Percentiles rank a stretch among this genome's conserved stretches.
Conservation (phyloP, 2,329 filamentous ascomycete genomes). For the Furcasterigmium sp. region DNA sequence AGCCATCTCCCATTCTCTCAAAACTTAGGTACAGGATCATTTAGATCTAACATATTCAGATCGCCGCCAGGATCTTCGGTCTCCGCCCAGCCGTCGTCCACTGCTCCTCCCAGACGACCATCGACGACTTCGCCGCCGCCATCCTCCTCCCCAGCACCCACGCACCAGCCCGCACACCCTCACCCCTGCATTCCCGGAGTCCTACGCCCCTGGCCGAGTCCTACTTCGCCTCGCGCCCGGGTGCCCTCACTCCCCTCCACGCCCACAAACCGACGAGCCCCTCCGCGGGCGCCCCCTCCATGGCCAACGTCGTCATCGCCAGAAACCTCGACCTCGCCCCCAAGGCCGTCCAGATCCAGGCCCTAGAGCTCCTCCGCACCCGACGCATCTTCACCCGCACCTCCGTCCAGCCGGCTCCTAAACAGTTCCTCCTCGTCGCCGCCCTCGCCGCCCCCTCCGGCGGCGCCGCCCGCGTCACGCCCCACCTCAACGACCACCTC, state of each 20-base stretch:
- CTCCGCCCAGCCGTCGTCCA: conserved; percentile 65
- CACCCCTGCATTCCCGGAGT: conserved; percentile 15
- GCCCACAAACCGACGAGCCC: conserved; percentile 18
- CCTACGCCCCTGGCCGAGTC: conserved; percentile 1
- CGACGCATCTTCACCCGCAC: conserved; percentile 72
- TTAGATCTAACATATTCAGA: conserved; percentile 32
- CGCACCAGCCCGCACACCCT: conserved; percentile 18
- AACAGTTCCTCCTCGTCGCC: conserved; percentile 74
- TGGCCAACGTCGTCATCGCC: conserved; percentile 80
- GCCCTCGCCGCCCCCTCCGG: conserved; percentile 50
- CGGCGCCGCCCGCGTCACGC: conserved; percentile 43
- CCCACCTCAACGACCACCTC: conserved; percentile 73
- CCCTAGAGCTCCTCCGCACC: conserved; percentile 70
- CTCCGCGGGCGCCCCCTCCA: conserved; percentile 23
- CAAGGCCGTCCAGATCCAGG: conserved; percentile 79
- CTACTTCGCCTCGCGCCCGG: conserved; percentile 15
- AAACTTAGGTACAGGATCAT: too few relatives aligned
- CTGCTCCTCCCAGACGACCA: conserved; percentile 66
- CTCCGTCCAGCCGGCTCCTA: conserved; percentile 68
- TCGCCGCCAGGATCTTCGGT: conserved; percentile 66
- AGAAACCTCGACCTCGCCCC: conserved; percentile 71
- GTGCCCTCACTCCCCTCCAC: conserved; percentile 15
- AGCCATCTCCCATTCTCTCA: too few relatives aligned
- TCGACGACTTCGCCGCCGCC: conserved; percentile 74
- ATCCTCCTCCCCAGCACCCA: conserved; percentile 47